phyloP scores from a whole-genome alignment of 768 basidiomycete genomes.

The Arthromyces matolae region DNA sequence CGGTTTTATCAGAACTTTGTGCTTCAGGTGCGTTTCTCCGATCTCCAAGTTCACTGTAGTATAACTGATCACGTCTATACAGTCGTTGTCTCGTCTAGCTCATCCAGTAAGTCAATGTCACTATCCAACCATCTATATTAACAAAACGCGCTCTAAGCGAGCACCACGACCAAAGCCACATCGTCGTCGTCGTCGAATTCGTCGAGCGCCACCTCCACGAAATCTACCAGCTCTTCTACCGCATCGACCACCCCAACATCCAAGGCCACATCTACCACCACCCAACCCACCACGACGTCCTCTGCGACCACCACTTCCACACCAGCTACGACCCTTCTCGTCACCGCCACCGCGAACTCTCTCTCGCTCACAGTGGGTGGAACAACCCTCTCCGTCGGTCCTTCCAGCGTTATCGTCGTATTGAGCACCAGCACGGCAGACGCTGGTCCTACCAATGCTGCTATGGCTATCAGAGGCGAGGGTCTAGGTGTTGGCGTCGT shows the following conservation, averaged over 20 bases:
- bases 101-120: no score
- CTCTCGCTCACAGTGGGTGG: neutral
- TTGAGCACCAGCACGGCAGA: slow-evolving; percentile 1
- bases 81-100: neutral
- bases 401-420: slow-evolving; percentile 1
- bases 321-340: neutral
- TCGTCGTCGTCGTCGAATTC: no score
- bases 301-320: neutral
- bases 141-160: no score
- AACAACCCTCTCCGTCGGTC: neutral
- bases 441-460: neutral
- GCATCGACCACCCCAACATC: no score
- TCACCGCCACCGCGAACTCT: neutral
- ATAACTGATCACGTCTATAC: neutral
- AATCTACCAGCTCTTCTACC: no score
- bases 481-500: neutral
- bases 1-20: neutral
- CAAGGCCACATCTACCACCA: no score
- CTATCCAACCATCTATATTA: no score
- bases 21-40: neutral
- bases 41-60: neutral
- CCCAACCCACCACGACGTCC: neutral
- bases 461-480: neutral
- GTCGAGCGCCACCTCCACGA: no score
- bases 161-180: no score